Evolutionary conservation across 1,284 basidiomycete species (phyloP), one percentile per base, ranked within the genome.

Genomic region (Trametes versicolor): DNA sequence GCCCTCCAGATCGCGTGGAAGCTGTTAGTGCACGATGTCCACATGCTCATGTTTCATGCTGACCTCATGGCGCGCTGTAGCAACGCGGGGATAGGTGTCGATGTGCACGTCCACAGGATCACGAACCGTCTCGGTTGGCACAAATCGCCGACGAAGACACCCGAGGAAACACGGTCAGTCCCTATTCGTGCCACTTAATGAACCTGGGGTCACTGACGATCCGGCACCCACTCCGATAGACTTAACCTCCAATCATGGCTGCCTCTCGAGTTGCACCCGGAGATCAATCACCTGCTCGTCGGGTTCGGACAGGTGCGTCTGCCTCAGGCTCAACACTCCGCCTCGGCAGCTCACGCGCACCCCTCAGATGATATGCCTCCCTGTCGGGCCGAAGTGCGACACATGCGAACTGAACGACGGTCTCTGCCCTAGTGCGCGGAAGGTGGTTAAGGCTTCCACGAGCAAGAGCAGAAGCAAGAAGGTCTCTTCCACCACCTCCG

Each of bases 71-170:
- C 32, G 48, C 13, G 4, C 9, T 62, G 21, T 70, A 95, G 94
- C 52, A 97, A 98, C 71, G 83, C 87, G n/a, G 97, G 97, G 0
- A 98, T 99, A 43, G 97, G 97, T 0, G 97, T 99, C 0, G 97
- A 99, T 72, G 92, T 95, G 0, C 96, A 99, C 74, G 97, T 99
- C 0, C 96, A 99, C 72, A 84, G 97, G 0, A 97, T 99, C 62
- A 95, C 96, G 15, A 97, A 98, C 72, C 85, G 96, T 21, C 79
- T 99, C 0, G 90, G 93, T 25, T 99, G 97, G 97, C 95, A 98
- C 77, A 87, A 87, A 60, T 88, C 86, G 2, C 87, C 88, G 5
- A 97, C 96, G 0, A 94, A 91, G 71, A 92, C 84, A 1, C 93
- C 97, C 0, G 97, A 99, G 76, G 87, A 94, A 73, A 98, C 97